Evolutionary conservation across 2,329 filamentous ascomycete species (phyloP), one percentile per base, ranked within the genome.

Genomic region (Pyrenochaeta sp.): DNA sequence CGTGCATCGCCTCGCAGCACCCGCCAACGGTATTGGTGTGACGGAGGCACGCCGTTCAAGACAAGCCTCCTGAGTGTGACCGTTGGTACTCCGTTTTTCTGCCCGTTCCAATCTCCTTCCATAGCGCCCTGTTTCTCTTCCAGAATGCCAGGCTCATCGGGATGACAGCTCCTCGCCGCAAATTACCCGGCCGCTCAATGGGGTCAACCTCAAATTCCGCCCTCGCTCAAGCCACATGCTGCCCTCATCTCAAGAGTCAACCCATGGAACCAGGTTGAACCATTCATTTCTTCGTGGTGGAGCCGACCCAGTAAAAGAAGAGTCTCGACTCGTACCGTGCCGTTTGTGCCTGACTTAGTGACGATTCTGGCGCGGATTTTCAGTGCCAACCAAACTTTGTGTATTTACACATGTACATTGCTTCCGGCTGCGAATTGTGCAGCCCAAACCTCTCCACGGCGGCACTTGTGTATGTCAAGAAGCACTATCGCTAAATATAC

Each of bases 221-320:
- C 49, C 55, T 42, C 22, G 52, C 59, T 53, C 55, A 56, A 58
- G 59, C 59, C 55, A 61, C 55, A 49, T 28, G 34, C 52, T 58
- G 59, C 55, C 55, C 58, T 42, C 44, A 57, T 52, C 58, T 13
- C 39, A 12, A 12, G 22, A 15, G 52, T n/a, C 52, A 6, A 34
- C 45, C 58, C 58, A 61, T 54, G 40, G 40, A 42, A 19, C 37
- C 37, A 40, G 30, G 30, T 6, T 6, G 6, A 3, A 36, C 36
- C 36, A 13, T 44, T 44, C 22, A 44, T 44, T 44, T 44, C 40
- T 44, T 12, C 40, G 7, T 13, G 19, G 40, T 44, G 40, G 40
- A 44, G 6, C 40, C 40, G 22, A n/a, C 40, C 40, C 40, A 44
- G 48, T 19, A 46, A 42, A 10, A 30, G 19, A 27, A 52, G 32